Base-by-base conservation (phyloP, 2,329 filamentous ascomycete genomes). In the Colletotrichum trifolii region DNA sequence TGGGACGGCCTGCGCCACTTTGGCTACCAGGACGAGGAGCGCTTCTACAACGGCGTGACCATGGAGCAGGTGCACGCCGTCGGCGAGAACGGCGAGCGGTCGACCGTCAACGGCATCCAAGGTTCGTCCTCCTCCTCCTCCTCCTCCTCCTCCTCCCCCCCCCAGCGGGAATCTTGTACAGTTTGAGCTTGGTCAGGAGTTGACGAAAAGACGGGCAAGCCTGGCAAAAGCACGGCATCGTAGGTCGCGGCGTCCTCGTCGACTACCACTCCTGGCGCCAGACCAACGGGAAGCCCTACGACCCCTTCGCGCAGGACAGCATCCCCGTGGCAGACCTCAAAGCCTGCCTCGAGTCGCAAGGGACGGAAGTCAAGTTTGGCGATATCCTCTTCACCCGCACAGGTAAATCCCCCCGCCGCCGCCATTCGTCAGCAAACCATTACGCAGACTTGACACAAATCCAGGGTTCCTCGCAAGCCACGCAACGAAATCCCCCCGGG, bases 341-440 rank as follows among this genome's bases (percentile, higher is more conserved):
- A 12, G 61, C 65, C n/a, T 69, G 67, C 15, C 65, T 69, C 6
- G 43, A 60, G 38, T 57, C 67, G 3, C 67, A 69, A 15, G 67
- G 67, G 5, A 69, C 67, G 5, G 50, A 66, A 43, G 39, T 62
- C 9, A 75, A 74, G 6, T 71, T 72, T 4, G 86, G 87, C 12
- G 87, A 89, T 63, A 85, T 89, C 36, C 76, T 89, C 46, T 79
- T 89, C 67, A 77, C 88, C 47, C 81, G 85, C 33, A 81, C 81
- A 0, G 86, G 64, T 66, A 46, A 11, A 4, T 11, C 13, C 13
- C 34, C 34, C 6, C 2, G 15, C 6, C 25, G 9, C 34, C 42
- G 0, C n/a, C 8, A 4, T 2, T 8, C 12, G 25, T 12, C 46
- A 12, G 2, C 12, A 12, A 25, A 3, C n/a, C 35, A 12, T 1